Base-by-base conservation (phyloP, 2,329 filamentous ascomycete genomes). In the Colletotrichum abscissum region DNA sequence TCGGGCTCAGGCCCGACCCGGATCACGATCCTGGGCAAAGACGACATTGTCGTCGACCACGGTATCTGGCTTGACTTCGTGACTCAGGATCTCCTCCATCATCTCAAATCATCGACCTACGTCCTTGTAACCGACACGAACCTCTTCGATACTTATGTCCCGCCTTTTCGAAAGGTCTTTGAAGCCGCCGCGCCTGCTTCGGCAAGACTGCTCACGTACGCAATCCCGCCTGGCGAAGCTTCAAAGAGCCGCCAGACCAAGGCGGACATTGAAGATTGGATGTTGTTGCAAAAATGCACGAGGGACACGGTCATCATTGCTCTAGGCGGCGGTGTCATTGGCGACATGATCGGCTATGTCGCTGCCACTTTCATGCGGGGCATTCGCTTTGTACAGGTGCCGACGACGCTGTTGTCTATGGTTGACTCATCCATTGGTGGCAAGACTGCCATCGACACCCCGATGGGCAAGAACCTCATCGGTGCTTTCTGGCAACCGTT, bases 291-390 rank as follows among this genome's bases (percentile, higher is more conserved):
- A 78, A 92, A 93, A 92, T 99, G 97, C 85, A 97, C 95, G 30
- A 90, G 97, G 77, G 97, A 99, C 83, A 98, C 95, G 0, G 94
- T 99, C 76, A 92, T 99, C 72, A 94, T 99, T 81, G 97, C 97
- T 28, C 89, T 99, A 11, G 97, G 97, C 38, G 97, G 97, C 76
- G 97, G 97, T 71, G 97, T 99, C 74, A 98, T 99, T 83, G 97
- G 97, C 38, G 97, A 99, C 83, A 93, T 99, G 93, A 95, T 98
- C 75, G 97, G 97, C 65, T 99, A 97, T 81, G 95, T 98, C 64
- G 97, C 97, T 26, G 95, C 97, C 52, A 99, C 97, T 49, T 99
- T 98, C 85, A 99, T 99, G 97, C 93, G 97, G 77, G 97, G 97
- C 69, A 93, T 99, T 75, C 94, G 94, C 77, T 98, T 98, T 81